phyloP scores from a whole-genome alignment of 345 rosid species.

The Boechera stricta region DNA sequence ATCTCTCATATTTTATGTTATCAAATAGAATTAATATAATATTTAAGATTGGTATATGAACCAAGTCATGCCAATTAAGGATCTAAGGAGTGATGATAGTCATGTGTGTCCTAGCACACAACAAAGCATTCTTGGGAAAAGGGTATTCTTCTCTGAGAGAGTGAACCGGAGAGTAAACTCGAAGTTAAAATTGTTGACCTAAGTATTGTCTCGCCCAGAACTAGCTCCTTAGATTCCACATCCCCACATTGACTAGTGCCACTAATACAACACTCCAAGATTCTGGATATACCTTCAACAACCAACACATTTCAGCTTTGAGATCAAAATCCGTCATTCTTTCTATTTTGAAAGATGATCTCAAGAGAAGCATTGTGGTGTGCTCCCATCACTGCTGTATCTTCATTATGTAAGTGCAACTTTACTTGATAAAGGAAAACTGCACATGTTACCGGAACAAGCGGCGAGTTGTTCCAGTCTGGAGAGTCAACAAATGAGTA shows the following conservation, averaged over 20 bases:
- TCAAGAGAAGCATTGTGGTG: conserved; percentile 65
- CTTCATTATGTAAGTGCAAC: conserved; percentile 39
- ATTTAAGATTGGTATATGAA: neutral
- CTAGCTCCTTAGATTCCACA: conserved; percentile 84
- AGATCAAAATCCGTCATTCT: neutral
- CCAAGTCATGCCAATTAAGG: neutral
- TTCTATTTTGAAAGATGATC: conserved; percentile 51
- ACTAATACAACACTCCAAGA: conserved; percentile 85
- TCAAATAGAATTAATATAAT: neutral
- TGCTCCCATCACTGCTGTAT: conserved; percentile 79
- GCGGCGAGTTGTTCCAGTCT: too few relatives aligned
- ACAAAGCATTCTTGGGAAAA: conserved; percentile 70
- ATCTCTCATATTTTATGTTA: neutral
- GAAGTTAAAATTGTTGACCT: conserved; percentile 73
- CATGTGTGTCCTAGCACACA: conserved; percentile 65
- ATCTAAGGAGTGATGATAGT: neutral
- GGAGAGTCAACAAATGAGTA: too few relatives aligned
- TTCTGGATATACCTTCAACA: conserved; percentile 73
- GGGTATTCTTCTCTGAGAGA: conserved; percentile 64
- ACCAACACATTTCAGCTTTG: neutral
- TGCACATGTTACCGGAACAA: too few relatives aligned
- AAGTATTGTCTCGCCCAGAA: conserved; percentile 49
- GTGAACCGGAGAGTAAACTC: conserved; percentile 55
- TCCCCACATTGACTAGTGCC: conserved; percentile 80
- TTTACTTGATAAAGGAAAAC: too few relatives aligned